A percentile compares a stretch with the other conserved stretches of the same genome.
Evolutionary conservation across 345 rosid species (phyloP).

Genomic region (Salix caprea): DNA sequence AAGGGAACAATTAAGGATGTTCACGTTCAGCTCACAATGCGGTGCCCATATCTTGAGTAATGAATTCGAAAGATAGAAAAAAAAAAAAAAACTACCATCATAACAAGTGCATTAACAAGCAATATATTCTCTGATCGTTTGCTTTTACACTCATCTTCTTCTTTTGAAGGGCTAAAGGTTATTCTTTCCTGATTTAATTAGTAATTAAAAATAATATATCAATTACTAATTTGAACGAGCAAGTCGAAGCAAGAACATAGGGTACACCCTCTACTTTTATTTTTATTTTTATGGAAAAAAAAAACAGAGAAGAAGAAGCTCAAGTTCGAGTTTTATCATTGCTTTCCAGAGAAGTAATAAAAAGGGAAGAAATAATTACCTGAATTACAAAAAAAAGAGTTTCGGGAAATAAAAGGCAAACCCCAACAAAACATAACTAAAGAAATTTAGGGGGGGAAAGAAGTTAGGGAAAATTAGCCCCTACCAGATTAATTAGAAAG

Average conservation of each 20-base stretch:
- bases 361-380: not conserved
- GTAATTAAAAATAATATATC: not conserved
- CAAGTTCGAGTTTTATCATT: not conserved
- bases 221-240: not conserved
- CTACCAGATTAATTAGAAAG: constrained; percentile 6
- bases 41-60: not conserved
- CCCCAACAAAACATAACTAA: constrained; percentile 1
- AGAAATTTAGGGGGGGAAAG: not conserved
- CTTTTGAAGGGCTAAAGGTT: not conserved
- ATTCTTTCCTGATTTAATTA: not conserved
- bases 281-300: too few relatives aligned
- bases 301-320: too few relatives aligned
- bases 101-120: not conserved
- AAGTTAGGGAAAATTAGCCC: constrained; percentile 27
- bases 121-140: not conserved
- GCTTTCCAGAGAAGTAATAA: too few relatives aligned
- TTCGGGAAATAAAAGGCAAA: not conserved
- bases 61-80: not conserved
- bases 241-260: not conserved
- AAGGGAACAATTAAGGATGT: not conserved
- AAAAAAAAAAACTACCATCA: not conserved
- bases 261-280: not conserved
- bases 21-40: not conserved
- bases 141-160: not conserved
- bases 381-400: constrained; percentile 19